These are phyloP conservation scores for Oryza meyeriana DNA, from an alignment of 176 grass and related monocot species.

Conservation along the genomic window DNA sequence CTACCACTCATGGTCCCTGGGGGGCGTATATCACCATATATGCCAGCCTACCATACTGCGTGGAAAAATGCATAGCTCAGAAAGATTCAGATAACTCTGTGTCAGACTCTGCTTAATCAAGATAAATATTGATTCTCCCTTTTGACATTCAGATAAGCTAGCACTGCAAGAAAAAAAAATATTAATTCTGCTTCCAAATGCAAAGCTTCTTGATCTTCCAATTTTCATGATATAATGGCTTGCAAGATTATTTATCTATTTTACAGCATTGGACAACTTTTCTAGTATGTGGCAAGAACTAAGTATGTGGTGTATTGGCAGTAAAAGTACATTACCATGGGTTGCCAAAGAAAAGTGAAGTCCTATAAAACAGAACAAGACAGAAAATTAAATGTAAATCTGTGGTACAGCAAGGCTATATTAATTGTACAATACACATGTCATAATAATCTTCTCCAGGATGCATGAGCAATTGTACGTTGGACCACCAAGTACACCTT, in stretches of 20 bases:
- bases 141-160: not conserved
- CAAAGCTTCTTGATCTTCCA: not conserved
- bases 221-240: not conserved
- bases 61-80: not conserved
- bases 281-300: not conserved
- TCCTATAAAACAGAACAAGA: not conserved
- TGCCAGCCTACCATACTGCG: conserved; percentile 5
- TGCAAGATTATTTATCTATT: not conserved
- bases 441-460: not conserved
- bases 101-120: not conserved
- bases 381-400: conserved; percentile 11
- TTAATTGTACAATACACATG: not conserved
- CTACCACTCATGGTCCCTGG: not conserved
- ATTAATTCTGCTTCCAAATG: not conserved
- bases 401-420: not conserved
- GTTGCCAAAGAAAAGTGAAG: not conserved
- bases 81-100: not conserved
- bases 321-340: not conserved
- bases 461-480: not conserved
- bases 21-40: not conserved
- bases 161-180: not conserved
- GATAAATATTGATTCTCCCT: not conserved
- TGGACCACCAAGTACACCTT: conserved; percentile 15
- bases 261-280: not conserved
- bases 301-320: not conserved